Base-by-base conservation (phyloP, 352 stramenopile genomes). In the Phytophthora sansomeana region DNA sequence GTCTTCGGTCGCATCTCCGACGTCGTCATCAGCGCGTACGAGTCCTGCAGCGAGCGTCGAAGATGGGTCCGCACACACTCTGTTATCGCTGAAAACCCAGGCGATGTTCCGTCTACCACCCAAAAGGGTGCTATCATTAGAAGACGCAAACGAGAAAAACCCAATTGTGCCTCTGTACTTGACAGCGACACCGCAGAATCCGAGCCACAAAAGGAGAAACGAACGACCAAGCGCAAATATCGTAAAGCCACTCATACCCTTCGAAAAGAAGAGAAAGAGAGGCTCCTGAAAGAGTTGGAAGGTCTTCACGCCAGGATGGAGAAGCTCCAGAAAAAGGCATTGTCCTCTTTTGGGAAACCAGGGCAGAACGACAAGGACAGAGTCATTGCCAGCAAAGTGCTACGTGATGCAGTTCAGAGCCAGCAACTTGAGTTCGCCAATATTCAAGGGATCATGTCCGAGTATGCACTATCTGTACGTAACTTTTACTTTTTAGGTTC, bases 361-460 rank as follows among this genome's bases (percentile, higher is more conserved):
- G 54, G 46, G 38, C 54, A 75, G 28, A 69, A 69, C 17, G 60
- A 77, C 39, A 61, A 69, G 28, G 52, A 72, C 47, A 64, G 61
- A 49, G n/a, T 62, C 30, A 64, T 79, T 38, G 55, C 64, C 28
- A 73, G 58, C 16, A 69, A 75, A 44, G 69, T 74, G 19, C 56
- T 80, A 8, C 72, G 69, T 10, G 72, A 80, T 51, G 72, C 72
- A 3, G 72, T 80, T 6, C 68, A 80, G 35, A 51, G 29, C 11
- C 72, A 80, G 11, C 72, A 77, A 46, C 60, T 76, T n/a, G 59
- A 71, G 39, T 75, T 80, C 8, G 69, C 72, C 56, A 75, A 69
- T 19, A 73, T 75, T 47, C 72, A 80, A 55, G 72, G 59, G 14
- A 78, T 77, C 39, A 76, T 80, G 61, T 80, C 72, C 24, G 68